phyloP scores from a whole-genome alignment of 495 filamentous ascomycete species.

The Hypomontagnella monticulosa region DNA sequence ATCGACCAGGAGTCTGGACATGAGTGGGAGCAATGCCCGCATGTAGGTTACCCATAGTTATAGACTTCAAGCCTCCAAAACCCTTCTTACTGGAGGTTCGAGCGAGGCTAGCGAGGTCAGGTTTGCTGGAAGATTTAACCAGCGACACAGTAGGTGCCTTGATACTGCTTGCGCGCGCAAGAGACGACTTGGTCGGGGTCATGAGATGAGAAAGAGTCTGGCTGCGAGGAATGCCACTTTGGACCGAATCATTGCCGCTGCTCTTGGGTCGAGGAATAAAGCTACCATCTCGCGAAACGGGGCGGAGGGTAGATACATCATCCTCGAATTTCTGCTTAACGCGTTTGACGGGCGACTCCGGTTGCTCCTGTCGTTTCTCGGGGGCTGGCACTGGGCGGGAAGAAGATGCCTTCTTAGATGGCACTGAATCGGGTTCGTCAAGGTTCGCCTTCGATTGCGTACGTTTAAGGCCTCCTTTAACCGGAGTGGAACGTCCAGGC shows the following conservation, averaged over 20 bases:
- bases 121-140: slow-evolving; percentile 49
- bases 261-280: slow-evolving; percentile 56
- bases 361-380: slow-evolving; percentile 42
- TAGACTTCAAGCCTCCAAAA: slow-evolving; percentile 23
- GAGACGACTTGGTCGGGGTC: slow-evolving; percentile 83
- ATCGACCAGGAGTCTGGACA: slow-evolving; percentile 53
- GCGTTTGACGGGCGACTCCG: slow-evolving; percentile 67
- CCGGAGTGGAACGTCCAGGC: slow-evolving; percentile 64
- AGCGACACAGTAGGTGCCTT: slow-evolving; percentile 59
- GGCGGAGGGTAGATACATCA: slow-evolving; percentile 66
- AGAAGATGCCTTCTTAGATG: slow-evolving; percentile 45
- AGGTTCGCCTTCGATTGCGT: slow-evolving; percentile 78
- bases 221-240: slow-evolving; percentile 48
- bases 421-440: slow-evolving; percentile 62
- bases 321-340: slow-evolving; percentile 67
- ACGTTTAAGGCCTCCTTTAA: slow-evolving; percentile 71
- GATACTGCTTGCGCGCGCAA: slow-evolving; percentile 69
- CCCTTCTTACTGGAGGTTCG: slow-evolving; percentile 44
- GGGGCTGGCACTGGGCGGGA: slow-evolving; percentile 24
- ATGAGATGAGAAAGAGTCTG: slow-evolving; percentile 64
- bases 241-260: slow-evolving; percentile 46
- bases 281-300: slow-evolving; percentile 60
- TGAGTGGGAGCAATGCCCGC: slow-evolving; percentile 31
- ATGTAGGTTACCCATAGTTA: slow-evolving; percentile 9
- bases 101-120: slow-evolving; percentile 44